These are phyloP conservation scores for Globisporangium spinosum DNA, from an alignment of 352 stramenopile species.

Conservation along the genomic window DNA sequence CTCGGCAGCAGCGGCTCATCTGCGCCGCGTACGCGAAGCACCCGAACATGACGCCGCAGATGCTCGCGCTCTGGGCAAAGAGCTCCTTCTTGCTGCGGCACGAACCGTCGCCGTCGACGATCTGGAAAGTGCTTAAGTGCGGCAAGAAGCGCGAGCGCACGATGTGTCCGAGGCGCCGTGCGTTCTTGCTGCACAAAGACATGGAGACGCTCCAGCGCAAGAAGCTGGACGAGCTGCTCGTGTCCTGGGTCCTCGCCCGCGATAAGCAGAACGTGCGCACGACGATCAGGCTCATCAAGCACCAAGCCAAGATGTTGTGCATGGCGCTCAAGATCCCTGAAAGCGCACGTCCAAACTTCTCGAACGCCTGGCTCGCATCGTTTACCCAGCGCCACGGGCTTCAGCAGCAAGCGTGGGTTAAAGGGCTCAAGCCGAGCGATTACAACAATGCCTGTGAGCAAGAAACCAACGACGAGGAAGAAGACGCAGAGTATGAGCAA, in stretches of 20 bases:
- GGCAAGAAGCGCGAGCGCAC: background rate
- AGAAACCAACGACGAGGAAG: background rate
- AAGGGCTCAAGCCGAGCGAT: no score
- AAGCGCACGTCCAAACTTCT: conserved; percentile 40
- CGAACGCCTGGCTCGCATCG: conserved; percentile 53
- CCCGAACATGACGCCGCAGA: conserved; percentile 13
- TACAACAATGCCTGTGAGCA: background rate
- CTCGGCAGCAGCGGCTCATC: conserved; percentile 8
- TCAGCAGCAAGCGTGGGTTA: background rate
- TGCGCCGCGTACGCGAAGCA: background rate
- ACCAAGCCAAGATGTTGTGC: conserved; percentile 31
- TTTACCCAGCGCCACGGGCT: conserved; percentile 44
- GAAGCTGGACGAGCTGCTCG: conserved; percentile 44
- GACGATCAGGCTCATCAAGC: conserved; percentile 31
- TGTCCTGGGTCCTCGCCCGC: conserved; percentile 37
- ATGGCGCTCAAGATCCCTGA: conserved; percentile 29
- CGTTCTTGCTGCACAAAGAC: background rate
- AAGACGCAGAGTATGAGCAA: background rate
- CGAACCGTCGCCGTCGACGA: conserved; percentile 12
- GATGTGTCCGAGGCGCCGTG: no score
- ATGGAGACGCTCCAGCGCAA: conserved; percentile 30
- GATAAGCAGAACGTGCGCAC: conserved; percentile 24
- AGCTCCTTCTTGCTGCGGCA: conserved; percentile 3
- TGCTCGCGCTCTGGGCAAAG: conserved; percentile 15
- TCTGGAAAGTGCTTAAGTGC: conserved; percentile 12